These are phyloP conservation scores for Stachybotrys echinatus DNA, from an alignment of 2,329 filamentous ascomycete species.

Conservation along the genomic window DNA sequence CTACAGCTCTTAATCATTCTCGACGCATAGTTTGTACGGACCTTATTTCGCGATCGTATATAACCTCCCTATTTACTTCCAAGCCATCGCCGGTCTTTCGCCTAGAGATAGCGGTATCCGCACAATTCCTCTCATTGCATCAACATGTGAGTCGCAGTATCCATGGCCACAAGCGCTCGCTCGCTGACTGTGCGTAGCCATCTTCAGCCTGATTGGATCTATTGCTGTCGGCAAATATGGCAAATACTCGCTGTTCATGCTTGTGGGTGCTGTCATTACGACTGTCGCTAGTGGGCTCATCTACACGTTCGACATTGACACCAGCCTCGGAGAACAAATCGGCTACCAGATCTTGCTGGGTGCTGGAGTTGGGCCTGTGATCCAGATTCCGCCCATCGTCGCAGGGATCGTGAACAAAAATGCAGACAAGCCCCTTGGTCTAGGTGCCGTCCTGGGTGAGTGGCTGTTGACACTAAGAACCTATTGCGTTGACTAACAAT, in stretches of 20 bases:
- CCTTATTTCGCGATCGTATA: constrained; percentile 39
- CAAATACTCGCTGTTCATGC: constrained; percentile 39
- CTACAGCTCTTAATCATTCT: no score
- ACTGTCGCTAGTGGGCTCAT: constrained; percentile 37
- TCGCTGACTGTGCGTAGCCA: no score
- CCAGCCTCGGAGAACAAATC: constrained; percentile 40
- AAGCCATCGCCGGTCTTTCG: constrained; percentile 32
- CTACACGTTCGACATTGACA: constrained; percentile 33
- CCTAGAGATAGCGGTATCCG: constrained; percentile 35
- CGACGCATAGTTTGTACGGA: constrained; percentile 33
- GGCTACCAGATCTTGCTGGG: constrained; percentile 48
- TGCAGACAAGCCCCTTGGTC: no score
- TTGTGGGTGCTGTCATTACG: constrained; percentile 37
- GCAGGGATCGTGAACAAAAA: no score
- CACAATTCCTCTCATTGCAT: constrained; percentile 41
- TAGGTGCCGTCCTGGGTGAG: no score
- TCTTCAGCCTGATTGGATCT: no score
- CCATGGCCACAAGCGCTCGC: no score
- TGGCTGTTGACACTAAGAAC: no score
- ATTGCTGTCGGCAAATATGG: no score
- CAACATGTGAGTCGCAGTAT: constrained; percentile 36
- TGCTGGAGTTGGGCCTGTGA: constrained; percentile 37
- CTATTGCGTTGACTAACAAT: no score
- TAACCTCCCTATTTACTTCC: constrained; percentile 43
- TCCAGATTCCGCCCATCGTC: constrained; percentile 47